Evolutionary conservation across 768 basidiomycete species (phyloP).

Genomic region (Lentinus tigrinus): DNA sequence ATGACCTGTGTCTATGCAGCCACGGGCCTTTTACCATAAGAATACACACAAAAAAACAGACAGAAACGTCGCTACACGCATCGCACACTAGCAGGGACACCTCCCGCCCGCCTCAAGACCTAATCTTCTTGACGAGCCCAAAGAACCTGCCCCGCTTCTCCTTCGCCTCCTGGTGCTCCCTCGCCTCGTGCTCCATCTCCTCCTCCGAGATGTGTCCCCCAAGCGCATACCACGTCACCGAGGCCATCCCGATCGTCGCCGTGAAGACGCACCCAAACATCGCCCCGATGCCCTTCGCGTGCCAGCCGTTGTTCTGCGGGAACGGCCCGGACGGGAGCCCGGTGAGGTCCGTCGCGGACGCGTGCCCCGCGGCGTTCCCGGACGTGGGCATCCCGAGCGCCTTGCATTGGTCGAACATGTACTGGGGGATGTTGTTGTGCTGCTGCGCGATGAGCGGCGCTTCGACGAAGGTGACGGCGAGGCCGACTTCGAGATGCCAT

Average conservation of each 20-base stretch:
- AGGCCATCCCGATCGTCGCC: constrained; percentile 78
- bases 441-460: constrained; percentile 74
- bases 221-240: constrained; percentile 83
- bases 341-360: constrained; percentile 63
- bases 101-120: neutral
- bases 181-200: constrained; percentile 76
- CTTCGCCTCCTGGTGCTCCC: constrained; percentile 56
- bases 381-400: constrained; percentile 53
- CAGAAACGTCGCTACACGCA: neutral
- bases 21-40: constrained; percentile 1
- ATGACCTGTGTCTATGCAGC: neutral
- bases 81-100: neutral
- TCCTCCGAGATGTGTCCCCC: constrained; percentile 75
- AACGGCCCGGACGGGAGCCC: constrained; percentile 70
- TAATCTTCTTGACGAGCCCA: constrained; percentile 25
- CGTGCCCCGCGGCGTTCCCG: constrained; percentile 88
- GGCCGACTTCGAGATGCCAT: constrained; percentile 83
- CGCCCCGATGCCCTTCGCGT: constrained; percentile 68
- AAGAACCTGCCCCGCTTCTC: constrained; percentile 49
- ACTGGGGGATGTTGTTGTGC: constrained; percentile 51
- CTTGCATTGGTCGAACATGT: constrained; percentile 70
- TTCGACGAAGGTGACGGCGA: constrained; percentile 83
- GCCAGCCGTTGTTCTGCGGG: constrained; percentile 73
- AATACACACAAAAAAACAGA: neutral
- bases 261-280: constrained; percentile 80